These are phyloP conservation scores for Phyllosticta citriasiana DNA, from an alignment of 2,329 filamentous ascomycete species.

Conservation along the genomic window DNA sequence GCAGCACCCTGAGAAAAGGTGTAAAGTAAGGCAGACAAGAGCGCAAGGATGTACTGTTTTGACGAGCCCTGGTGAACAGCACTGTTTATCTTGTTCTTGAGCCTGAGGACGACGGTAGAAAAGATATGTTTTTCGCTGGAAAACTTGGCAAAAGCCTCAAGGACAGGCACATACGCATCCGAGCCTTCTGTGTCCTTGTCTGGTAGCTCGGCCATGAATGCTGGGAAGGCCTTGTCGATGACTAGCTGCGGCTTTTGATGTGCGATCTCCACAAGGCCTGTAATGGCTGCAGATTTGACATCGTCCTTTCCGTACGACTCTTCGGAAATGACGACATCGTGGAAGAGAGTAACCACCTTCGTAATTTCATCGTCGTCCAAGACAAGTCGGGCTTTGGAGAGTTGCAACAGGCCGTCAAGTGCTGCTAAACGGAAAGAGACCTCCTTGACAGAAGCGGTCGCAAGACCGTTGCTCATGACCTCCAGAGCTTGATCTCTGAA, in stretches of 20 bases:
- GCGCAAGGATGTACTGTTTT: conserved; percentile 46
- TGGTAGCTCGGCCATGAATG: conserved; percentile 55
- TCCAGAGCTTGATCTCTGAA: conserved; percentile 33
- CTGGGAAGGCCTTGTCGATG: conserved; percentile 55
- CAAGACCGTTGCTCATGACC: conserved; percentile 33
- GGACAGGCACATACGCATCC: conserved; percentile 41
- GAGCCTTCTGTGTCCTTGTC: conserved; percentile 42
- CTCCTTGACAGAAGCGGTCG: conserved; percentile 36
- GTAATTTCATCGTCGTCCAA: conserved; percentile 33
- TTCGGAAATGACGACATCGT: conserved; percentile 52
- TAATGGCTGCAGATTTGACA: conserved; percentile 48
- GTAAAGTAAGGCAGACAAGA: conserved; percentile 52
- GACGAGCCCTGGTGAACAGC: conserved; percentile 44
- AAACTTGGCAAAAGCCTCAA: conserved; percentile 56
- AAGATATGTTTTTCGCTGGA: conserved; percentile 53
- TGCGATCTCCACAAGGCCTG: conserved; percentile 50
- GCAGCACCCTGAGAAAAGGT: conserved; percentile 46
- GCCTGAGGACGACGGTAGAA: conserved; percentile 50
- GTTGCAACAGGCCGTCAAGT: conserved; percentile 33
- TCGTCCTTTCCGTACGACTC: conserved; percentile 46
- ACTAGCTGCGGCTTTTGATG: conserved; percentile 52
- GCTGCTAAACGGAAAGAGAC: conserved; percentile 40
- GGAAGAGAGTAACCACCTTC: conserved; percentile 49
- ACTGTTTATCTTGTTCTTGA: conserved; percentile 53
- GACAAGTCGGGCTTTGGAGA: conserved; percentile 32